Percentiles rank a stretch among this genome's conserved stretches.
phyloP scores from a whole-genome alignment of 176 grass and related monocot genomes.

The Hyparrhenia diplandra region DNA sequence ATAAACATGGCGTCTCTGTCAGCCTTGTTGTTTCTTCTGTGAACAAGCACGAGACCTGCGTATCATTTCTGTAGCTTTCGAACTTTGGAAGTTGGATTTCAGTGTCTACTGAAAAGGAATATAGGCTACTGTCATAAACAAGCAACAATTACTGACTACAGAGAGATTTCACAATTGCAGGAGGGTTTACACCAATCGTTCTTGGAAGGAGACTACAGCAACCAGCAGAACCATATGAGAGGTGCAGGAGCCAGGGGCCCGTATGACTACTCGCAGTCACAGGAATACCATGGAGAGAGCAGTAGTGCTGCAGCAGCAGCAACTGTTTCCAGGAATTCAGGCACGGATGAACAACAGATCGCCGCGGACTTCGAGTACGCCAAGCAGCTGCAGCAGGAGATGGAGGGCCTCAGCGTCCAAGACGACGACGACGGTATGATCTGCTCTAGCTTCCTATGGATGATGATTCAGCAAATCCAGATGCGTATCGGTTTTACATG shows the following conservation, averaged over 20 bases:
- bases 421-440: conserved; percentile 22
- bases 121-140: no score
- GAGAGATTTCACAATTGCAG: conserved; percentile 9
- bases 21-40: background rate
- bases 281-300: conserved; percentile 39
- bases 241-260: background rate
- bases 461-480: background rate
- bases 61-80: background rate
- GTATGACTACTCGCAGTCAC: conserved; percentile 8
- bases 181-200: conserved; percentile 43
- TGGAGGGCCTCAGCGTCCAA: conserved; percentile 36
- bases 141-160: no score
- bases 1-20: background rate
- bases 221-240: conserved; percentile 10
- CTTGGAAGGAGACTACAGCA: background rate
- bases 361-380: conserved; percentile 47
- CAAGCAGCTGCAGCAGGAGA: conserved; percentile 51
- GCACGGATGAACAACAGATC: conserved; percentile 36
- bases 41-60: no score
- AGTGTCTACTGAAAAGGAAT: background rate
- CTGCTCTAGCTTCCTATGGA: background rate
- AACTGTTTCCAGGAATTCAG: conserved; percentile 13
- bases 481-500: background rate
- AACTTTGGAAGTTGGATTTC: background rate
- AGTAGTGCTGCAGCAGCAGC: conserved; percentile 5